Base-by-base conservation (phyloP, 2,329 filamentous ascomycete species). In the Talaromyces marneffei region DNA sequence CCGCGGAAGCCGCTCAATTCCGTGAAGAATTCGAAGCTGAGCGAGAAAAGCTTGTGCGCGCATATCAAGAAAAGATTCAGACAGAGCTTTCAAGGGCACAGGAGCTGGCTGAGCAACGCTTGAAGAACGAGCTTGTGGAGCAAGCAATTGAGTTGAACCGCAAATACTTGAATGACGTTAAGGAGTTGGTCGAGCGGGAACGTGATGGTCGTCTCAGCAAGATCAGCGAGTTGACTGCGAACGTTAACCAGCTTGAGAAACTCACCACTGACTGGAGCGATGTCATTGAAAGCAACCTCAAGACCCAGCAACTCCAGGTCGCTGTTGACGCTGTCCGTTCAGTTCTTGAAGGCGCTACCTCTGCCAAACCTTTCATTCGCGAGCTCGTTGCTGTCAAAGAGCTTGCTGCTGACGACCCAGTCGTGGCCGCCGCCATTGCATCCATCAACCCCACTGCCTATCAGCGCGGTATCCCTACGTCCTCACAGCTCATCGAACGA, bases 371-470 rank as follows among this genome's bases (percentile, higher is more conserved):
- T 3, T 99, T 99, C 74, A 85, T 96, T 70, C 87, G 88, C 65
- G 94, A 99, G 79, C 86, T 99, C 14, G 91, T 96, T 20, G 94
- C 94, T 3, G 85, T 99, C 60, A 96, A 96, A 79, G 92, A 97
- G 76, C 90, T 96, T 67, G 91, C 91, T 3, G 83, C 84, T 31
- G 89, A 91, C 57, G 90, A 96, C 73, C 80, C 90, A 0, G 89
- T 97, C 5, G 91, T 99, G 63, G 88, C 91, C 68, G 93, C 93
- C 3, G 94, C 94, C 63, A 96, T 99, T 69, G 89, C 90, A n/a
- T 96, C 92, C 31, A 96, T 99, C 77, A 95, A 95, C 80, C 94
- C 94, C 2, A 81, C 85, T 10, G 91, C 94, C 20, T 99, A 99
- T 80, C 94, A 97, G 78, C 88, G 88, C 60, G 94, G 94, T 62